Evolutionary conservation across 2,329 filamentous ascomycete genomes (phyloP), one percentile per base, ranked within the genome.

Genomic region (Rasamsonia emersonii): DNA sequence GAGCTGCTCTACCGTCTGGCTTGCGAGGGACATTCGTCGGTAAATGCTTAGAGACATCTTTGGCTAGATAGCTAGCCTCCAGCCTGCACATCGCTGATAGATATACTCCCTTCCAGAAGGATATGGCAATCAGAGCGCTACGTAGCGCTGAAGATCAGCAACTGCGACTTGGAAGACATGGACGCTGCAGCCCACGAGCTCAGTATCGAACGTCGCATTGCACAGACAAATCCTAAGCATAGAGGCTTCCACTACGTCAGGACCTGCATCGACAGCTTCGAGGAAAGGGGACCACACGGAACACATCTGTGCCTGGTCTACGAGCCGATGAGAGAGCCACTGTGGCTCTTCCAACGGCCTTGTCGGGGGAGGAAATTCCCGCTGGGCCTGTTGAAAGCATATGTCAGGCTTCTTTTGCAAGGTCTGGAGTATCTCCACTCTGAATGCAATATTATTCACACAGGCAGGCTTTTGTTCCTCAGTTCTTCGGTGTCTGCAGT

Each of bases 381-480:
- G 16, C 24, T 61, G 6, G 44, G 49, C 1, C 43, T 64, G 2
- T 31, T 66, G 0, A 54, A 53, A 8, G 44, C 57, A 18, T 40
- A 59, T 1, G 54, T 70, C 15, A 39, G 46, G 5, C 55, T 48
- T 0, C 42, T 70, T 1, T 64, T 70, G 31, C 41, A 61, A 6
- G 64, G 59, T 1, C 40, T 70, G 21, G 61, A 70, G 20, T 70
- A 47, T 21, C 32, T 71, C 2, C 67, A 70, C 39, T 59, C 46
- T 2, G 60, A 68, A 39, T 68, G 63, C 45, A 39, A 57, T 7
- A 44, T 69, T n/a, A 56, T 68, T 23, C 64, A 70, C 39, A 63
- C 64, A 28, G 65, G 64, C 68, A 44, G 19, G 39, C 51, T 40
- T 41, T 53, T 35, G 56, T 60, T 40, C 46, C 54, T 6, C 35